Evolutionary conservation across 768 basidiomycete genomes (phyloP).

Genomic region (Asterophora parasitica): DNA sequence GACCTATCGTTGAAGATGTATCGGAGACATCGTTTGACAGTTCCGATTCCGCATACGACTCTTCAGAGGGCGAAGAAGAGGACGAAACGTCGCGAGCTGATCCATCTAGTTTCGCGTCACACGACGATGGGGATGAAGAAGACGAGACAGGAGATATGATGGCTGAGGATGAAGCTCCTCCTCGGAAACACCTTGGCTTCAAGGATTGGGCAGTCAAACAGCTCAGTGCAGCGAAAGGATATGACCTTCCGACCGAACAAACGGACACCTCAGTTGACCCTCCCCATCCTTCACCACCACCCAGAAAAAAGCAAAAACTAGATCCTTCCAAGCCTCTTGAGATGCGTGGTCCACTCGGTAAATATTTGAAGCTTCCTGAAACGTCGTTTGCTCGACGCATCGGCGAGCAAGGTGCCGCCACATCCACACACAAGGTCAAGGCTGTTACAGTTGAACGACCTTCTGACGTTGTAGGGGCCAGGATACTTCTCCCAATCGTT

Average conservation of each 20-base stretch:
- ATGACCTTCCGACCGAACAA: slow-evolving; percentile 19
- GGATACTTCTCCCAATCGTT: slow-evolving; percentile 81
- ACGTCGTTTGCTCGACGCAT: slow-evolving; percentile 60
- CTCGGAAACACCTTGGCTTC: slow-evolving; percentile 54
- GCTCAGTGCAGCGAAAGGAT: slow-evolving; percentile 45
- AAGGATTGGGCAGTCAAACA: slow-evolving; percentile 90
- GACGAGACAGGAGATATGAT: slow-evolving; percentile 13
- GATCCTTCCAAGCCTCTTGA: slow-evolving; percentile 25
- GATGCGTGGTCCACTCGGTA: slow-evolving; percentile 80
- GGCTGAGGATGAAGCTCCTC: slow-evolving; percentile 18
- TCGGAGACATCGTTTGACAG: slow-evolving; percentile 70
- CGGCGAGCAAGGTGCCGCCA: slow-evolving; percentile 13
- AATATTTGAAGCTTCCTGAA: slow-evolving; percentile 58
- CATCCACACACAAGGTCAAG: slow-evolving; percentile 29
- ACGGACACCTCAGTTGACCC: slow-evolving; percentile 10
- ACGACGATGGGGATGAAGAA: slow-evolving; percentile 4
- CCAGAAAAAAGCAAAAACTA: slow-evolving; percentile 47
- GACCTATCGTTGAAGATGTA: slow-evolving; percentile 32
- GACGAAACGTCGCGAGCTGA: slow-evolving; percentile 13
- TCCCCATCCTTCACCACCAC: slow-evolving; percentile 23
- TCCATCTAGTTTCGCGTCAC: slow-evolving; percentile 2
- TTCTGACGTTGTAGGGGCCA: slow-evolving; percentile 65
- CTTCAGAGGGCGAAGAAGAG: slow-evolving; percentile 19
- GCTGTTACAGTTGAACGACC: slow-evolving; percentile 56
- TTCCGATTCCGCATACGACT: slow-evolving; percentile 70